Conservation (phyloP, 139 green algal genomes). For the Penium margaritaceum region DNA sequence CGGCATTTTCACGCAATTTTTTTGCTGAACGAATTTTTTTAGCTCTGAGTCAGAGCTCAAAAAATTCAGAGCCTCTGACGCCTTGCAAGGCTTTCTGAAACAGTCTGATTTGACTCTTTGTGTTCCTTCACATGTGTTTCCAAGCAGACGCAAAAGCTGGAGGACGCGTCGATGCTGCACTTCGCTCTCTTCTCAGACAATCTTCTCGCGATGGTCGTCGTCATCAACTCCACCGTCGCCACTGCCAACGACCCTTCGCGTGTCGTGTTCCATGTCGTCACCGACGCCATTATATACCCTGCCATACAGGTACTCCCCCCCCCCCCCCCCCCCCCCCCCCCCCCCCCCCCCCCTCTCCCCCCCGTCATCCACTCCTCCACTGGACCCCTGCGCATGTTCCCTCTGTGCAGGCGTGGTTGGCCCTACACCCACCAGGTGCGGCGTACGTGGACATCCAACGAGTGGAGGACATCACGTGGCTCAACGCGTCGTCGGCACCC, state of each 20-base stretch:
- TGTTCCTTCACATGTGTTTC: no score
- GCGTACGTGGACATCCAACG: slow-evolving; percentile 20
- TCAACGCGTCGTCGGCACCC: slow-evolving; percentile 12
- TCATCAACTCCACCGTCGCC: slow-evolving; percentile 35
- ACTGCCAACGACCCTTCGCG: slow-evolving; percentile 10
- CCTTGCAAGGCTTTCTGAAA: no score
- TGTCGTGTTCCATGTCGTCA: slow-evolving; percentile 36
- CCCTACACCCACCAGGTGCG: slow-evolving; percentile 25
- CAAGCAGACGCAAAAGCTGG: neutral
- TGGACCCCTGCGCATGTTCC: neutral
- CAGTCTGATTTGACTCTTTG: no score
- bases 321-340: no score
- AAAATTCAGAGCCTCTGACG: no score
- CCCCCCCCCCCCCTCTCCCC: neutral
- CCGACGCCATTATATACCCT: slow-evolving; percentile 17
- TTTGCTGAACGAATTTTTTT: no score
- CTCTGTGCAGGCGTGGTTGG: slow-evolving; percentile 36
- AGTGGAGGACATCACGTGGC: slow-evolving; percentile 18
- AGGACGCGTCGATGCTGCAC: slow-evolving; percentile 11
- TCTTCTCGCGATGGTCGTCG: slow-evolving; percentile 16
- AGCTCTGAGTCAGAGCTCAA: no score
- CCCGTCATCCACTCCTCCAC: neutral
- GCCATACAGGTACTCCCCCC: no score
- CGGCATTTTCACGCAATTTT: no score
- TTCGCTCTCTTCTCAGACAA: slow-evolving; percentile 40